Base-by-base conservation (phyloP, 2,329 filamentous ascomycete genomes). In the Sporothrix variecibatus region DNA sequence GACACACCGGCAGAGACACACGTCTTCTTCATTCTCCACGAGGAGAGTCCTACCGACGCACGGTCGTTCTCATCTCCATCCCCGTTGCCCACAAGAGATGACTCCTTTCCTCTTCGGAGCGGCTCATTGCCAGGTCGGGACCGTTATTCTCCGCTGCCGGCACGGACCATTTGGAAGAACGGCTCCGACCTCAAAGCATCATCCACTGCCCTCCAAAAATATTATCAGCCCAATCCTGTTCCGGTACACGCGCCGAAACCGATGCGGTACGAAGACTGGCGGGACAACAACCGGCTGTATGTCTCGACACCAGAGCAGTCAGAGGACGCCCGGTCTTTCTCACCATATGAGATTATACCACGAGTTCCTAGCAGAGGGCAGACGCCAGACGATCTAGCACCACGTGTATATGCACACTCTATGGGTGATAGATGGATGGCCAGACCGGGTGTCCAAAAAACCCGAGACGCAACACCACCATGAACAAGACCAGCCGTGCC, bases 151-250 rank as follows among this genome's bases (percentile, higher is more conserved):
- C 53, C 49, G 3, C 28, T 49, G 8, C 64, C 58, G 3, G 38
- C 23, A 2, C 43, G 62, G 7, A 72, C 43, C 3, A 26, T 51
- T 23, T 76, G 75, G 75, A 72, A 65, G 17, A 60, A 75, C 20
- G 75, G 75, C 23, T 73, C 75, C 7, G 68, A 75, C 15, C 51
- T 76, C 43, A 73, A 69, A 23, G 43, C 75, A 2, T 67, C 75
- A 2, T 67, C 34, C 6, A 40, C 58, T 51, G 9, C 28, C 8
- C 67, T 31, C 5, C 53, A 46, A 31, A 40, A 49, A 15, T 28
- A 8, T 11, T 67, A 38, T 20, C 17, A 12, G 5, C 56, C 53
- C 43, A 31, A 40, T 9, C 12, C 17, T 43, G 70, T 60, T 17
- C 53, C 51, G 51, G 31, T 3, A 26, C 51, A 38, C 34, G 26